Evolutionary conservation across 2,329 filamentous ascomycete genomes (phyloP), one percentile per base, ranked within the genome.

Genomic region (Phoma sp.): DNA sequence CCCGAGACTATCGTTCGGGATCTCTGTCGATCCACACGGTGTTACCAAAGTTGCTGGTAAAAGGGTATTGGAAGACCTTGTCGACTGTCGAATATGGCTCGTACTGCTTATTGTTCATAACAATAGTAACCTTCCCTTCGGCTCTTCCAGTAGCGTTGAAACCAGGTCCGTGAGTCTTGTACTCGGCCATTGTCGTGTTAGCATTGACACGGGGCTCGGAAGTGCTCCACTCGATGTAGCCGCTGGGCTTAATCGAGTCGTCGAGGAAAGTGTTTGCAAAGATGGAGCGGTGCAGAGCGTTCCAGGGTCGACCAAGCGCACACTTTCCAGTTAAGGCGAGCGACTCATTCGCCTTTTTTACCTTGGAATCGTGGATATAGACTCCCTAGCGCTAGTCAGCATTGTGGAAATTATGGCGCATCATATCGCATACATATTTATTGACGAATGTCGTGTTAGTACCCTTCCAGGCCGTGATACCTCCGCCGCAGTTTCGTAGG

Each of bases 381-480:
- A 85, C 82, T 7, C 87, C 87, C 61, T 64, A 7, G 1, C 5
- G 11, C 6, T 3, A 2, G 14, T 63, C 17, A 59, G 53, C 25
- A 17, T 29, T 11, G 5, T 26, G 11, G 1, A 3, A 5, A 18
- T 2, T 2, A 3, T 6, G 5, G 5, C 14, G 11, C 1, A 7
- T 10, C 1, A 2, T 17, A 6, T 5, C 1, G 34, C 59, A 15
- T 53, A 62, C 61, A 68, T 88, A 89, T 62, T 86, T 87, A 73
- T 90, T 90, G 5, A 72, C 68, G 45, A 85, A 87, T 0, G 85
- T 87, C 0, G 86, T 89, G 70, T 88, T 88, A 0, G 83, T 81
- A 23, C 84, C 85, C 64, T 89, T 89, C 87, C 87, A 89, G 0
- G 87, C 87, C 0, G 85, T 87, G 47, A 90, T 84, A 10, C 87